Base-by-base conservation (phyloP, 441 rosid species). In the Aquilaria agallochum region DNA sequence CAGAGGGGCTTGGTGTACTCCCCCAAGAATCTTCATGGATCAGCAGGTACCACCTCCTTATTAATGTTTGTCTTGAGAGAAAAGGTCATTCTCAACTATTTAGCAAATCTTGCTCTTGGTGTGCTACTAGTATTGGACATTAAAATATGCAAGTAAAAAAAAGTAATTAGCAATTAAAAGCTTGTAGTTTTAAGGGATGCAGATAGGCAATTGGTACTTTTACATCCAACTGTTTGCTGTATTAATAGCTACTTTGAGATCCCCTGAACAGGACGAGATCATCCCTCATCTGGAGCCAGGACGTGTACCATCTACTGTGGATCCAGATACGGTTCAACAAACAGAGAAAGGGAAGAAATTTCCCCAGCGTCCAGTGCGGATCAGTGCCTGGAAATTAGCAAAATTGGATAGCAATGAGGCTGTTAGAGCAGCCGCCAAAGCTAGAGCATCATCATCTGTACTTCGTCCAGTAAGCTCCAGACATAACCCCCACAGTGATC, bases 1-100 rank as follows among this genome's bases (percentile, higher is more conserved):
- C 72, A 88, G 77, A 79, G 96, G 91, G 53, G 86, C 88, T 68
- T 86, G 95, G 91, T 93, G 98, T 72, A 93, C 97, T 11, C 97
- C 97, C 74, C 98, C 98, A 58, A 79, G 96, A 81, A 86, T 93
- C 72, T 93, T 93, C 89, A 85, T 93, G 97, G 95, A 90, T 60
- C 89, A 86, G 80, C 92, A 78, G 93, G 98, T 90, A 78, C 48
- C 55, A 50, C 64, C 13, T 10, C 9, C 52, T 20, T 20, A 46
- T 10, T 59, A 30, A 12, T 14, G 11, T 27, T 15, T 20, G 27
- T 36, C 42, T 36, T 36, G 42, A 36, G 5, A 36, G 42, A 36
- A 8, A 36, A 36, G 7, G 42, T 36, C 7, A 4, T 36, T 36
- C 42, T 8, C 42, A 4, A 36, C 7, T 5, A 36, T 36, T 36